phyloP scores from a whole-genome alignment of 495 filamentous ascomycete genomes.

The Achaetomiella virescens region DNA sequence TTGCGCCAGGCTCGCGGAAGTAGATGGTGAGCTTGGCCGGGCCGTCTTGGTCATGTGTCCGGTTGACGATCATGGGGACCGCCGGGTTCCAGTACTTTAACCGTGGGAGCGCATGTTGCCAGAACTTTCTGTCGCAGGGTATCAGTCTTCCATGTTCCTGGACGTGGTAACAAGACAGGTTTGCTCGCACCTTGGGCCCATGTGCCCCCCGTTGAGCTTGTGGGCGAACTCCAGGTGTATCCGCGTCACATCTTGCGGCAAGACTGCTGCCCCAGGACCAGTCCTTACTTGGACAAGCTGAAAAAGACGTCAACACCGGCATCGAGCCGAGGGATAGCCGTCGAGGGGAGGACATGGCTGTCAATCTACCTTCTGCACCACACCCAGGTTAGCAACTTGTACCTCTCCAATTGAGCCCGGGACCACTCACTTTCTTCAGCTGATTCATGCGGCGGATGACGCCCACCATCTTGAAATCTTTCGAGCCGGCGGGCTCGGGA shows the following conservation, averaged over 20 bases:
- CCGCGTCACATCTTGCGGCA: slow-evolving; percentile 72
- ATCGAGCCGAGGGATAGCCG: slow-evolving; percentile 2
- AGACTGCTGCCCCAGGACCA: slow-evolving; percentile 74
- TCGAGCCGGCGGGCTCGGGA: slow-evolving; percentile 13
- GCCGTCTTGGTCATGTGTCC: slow-evolving; percentile 49
- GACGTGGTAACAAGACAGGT: background rate
- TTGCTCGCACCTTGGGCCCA: slow-evolving; percentile 68
- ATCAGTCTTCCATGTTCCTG: background rate
- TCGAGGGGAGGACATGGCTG: slow-evolving; percentile 10
- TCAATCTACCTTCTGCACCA: slow-evolving; percentile 34
- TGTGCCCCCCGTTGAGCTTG: slow-evolving; percentile 61
- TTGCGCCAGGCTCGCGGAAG: slow-evolving; percentile 42
- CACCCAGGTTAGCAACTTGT: background rate
- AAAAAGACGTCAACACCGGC: slow-evolving; percentile 12
- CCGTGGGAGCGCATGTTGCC: slow-evolving; percentile 71
- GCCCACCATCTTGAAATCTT: slow-evolving; percentile 62
- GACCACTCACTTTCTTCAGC: slow-evolving; percentile 63
- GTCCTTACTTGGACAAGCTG: slow-evolving; percentile 66
- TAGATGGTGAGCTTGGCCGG: slow-evolving; percentile 70
- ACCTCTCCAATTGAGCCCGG: background rate
- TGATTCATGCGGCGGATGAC: slow-evolving; percentile 71
- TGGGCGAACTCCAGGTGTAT: slow-evolving; percentile 77
- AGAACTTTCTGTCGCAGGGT: slow-evolving; percentile 62
- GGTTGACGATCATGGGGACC: slow-evolving; percentile 73
- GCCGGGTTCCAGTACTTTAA: slow-evolving; percentile 92